Conservation (phyloP, 495 filamentous ascomycete genomes). For the Talaromyces trachyspermus region DNA sequence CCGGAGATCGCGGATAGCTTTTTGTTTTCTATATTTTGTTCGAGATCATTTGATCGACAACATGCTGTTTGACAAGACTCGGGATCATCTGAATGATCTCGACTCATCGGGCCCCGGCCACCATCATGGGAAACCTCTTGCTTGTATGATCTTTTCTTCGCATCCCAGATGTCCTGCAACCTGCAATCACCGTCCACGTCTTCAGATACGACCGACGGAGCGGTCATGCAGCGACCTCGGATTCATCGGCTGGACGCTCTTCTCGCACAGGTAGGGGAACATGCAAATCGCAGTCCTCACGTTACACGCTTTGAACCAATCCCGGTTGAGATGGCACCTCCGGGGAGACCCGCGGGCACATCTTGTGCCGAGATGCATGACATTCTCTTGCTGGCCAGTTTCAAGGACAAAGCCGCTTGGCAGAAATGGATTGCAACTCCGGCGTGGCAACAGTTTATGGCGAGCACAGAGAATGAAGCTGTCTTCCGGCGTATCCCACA, state of each 20-base stretch:
- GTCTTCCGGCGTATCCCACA: constrained; percentile 7
- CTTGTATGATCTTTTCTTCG: constrained; percentile 63
- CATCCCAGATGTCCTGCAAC: constrained; percentile 79
- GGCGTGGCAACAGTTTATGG: constrained; percentile 7
- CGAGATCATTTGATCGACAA: no score
- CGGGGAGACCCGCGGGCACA: constrained; percentile 6
- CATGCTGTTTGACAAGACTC: constrained; percentile 1
- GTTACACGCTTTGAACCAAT: constrained; percentile 9
- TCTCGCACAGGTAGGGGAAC: constrained; percentile 5
- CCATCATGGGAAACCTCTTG: neutral
- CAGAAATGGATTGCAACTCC: constrained; percentile 4
- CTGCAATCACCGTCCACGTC: constrained; percentile 49
- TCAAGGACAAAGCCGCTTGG: constrained; percentile 7
- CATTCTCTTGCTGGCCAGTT: constrained; percentile 7
- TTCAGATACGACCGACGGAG: neutral
- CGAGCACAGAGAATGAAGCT: neutral
- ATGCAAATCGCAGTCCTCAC: constrained; percentile 4
- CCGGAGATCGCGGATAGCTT: no score
- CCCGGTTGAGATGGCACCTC: constrained; percentile 7
- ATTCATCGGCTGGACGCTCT: constrained; percentile 3
- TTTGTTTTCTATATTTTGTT: no score
- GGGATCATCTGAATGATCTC: neutral
- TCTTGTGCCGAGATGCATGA: constrained; percentile 9
- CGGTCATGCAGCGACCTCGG: neutral
- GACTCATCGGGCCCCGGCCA: neutral